phyloP scores from a whole-genome alignment of 345 rosid genomes.

The Salix arbutifolia region DNA sequence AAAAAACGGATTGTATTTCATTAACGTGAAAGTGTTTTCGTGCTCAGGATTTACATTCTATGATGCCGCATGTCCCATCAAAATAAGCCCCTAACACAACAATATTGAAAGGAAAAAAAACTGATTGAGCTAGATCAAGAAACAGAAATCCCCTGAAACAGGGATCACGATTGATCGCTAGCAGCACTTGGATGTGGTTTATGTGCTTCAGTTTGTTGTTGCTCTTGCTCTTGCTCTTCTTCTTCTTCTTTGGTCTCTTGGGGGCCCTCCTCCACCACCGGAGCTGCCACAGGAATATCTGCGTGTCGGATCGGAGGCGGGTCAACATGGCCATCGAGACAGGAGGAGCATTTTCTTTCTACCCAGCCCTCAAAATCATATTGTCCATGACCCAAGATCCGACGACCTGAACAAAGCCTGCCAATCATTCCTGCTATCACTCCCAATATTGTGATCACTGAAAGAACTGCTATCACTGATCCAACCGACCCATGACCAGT shows the following conservation, averaged over 20 bases:
- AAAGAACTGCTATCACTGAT: conserved; percentile 58
- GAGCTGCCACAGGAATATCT: conserved; percentile 21
- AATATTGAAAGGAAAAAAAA: not conserved
- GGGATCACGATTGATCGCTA: conserved; percentile 18
- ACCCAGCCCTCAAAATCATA: conserved; percentile 68
- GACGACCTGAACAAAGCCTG: conserved; percentile 54
- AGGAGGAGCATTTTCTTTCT: conserved; percentile 61
- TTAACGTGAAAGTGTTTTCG: not conserved
- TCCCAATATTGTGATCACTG: conserved; percentile 53
- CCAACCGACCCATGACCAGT: conserved; percentile 55
- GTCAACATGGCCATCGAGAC: conserved; percentile 46
- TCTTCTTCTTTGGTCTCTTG: conserved; percentile 31
- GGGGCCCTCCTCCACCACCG: conserved; percentile 17
- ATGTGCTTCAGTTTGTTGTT: not conserved
- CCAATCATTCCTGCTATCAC: conserved; percentile 62
- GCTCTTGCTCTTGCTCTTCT: conserved; percentile 11
- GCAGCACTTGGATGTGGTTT: conserved; percentile 18
- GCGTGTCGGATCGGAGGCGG: conserved; percentile 30
- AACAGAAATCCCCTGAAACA: not conserved
- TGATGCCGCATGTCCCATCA: not conserved
- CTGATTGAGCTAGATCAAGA: not conserved
- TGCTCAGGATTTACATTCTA: not conserved
- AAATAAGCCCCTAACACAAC: not conserved
- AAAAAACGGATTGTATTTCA: not conserved
- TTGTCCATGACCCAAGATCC: conserved; percentile 45